Percentiles rank a stretch among this genome's conserved stretches.
These are phyloP conservation scores for Sporobolomyces phaffii DNA, from an alignment of 768 basidiomycete species.

Conservation along the genomic window DNA sequence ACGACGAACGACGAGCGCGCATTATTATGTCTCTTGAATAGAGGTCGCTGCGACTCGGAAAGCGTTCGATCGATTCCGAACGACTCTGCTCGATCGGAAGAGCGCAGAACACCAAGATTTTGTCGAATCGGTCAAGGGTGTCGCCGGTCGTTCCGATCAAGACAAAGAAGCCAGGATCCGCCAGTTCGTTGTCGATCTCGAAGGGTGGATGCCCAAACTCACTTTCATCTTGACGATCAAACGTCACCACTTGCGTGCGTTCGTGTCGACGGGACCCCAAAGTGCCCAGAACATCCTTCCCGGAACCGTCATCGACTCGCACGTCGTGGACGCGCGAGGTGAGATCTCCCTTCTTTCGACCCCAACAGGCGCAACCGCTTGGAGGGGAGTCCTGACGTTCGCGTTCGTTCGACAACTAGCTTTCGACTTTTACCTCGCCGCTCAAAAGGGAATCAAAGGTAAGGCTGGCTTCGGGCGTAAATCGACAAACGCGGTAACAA, in stretches of 20 bases:
- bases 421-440: slow-evolving; percentile 7
- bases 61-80: background rate
- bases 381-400: background rate
- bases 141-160: background rate
- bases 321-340: slow-evolving; percentile 2
- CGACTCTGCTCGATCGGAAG: background rate
- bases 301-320: slow-evolving; percentile 17
- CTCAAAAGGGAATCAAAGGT: slow-evolving; percentile 9
- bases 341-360: no score
- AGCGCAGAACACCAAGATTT: background rate
- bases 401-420: background rate
- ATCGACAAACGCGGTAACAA: no score
- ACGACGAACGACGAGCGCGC: no score
- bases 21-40: no score
- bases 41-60: background rate
- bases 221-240: slow-evolving; percentile 18
- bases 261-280: background rate
- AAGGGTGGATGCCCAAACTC: background rate
- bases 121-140: background rate
- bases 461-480: background rate
- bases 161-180: no score
- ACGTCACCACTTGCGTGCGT: slow-evolving; percentile 24
- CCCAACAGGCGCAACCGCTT: no score
- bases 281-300: background rate
- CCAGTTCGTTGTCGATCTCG: no score